A percentile compares a stretch with the other conserved stretches of the same genome.
Evolutionary conservation across 2,329 filamentous ascomycete genomes (phyloP).

Genomic region (Didymella glomerata): DNA sequence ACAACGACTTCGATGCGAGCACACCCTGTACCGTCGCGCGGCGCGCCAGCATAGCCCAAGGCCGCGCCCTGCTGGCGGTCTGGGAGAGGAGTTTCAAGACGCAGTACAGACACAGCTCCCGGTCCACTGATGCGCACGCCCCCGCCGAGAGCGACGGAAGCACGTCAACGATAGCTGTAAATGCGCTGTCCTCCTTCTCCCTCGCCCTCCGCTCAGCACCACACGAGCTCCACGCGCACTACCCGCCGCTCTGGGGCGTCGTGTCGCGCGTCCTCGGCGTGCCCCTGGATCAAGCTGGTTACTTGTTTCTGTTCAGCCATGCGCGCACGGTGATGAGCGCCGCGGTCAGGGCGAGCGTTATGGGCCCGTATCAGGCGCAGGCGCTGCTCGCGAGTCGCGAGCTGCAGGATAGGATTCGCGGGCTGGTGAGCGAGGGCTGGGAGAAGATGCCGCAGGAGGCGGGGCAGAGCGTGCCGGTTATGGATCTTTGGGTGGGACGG

Average conservation of each 20-base stretch:
- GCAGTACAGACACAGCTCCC: conserved; percentile 23
- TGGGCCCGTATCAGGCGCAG: conserved; percentile 84
- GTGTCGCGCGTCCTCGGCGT: conserved; percentile 70
- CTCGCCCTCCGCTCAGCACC: conserved; percentile 40
- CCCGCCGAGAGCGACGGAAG: background rate
- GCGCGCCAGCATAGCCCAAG: conserved; percentile 77
- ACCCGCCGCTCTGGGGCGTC: conserved; percentile 75
- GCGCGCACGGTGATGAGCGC: conserved; percentile 79
- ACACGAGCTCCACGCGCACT: conserved; percentile 62
- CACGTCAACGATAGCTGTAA: conserved; percentile 25
- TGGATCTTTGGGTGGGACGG: conserved; percentile 84
- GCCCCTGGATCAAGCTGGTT: conserved; percentile 69
- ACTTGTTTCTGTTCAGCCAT: conserved; percentile 79
- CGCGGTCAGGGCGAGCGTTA: conserved; percentile 77
- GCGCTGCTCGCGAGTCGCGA: conserved; percentile 70
- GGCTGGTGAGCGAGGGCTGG: conserved; percentile 69
- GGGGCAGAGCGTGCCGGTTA: conserved; percentile 76
- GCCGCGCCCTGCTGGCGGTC: conserved; percentile 74
- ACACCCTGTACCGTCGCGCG: conserved; percentile 81
- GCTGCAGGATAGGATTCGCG: conserved; percentile 66
- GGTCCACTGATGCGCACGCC: background rate
- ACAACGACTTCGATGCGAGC: conserved; percentile 79
- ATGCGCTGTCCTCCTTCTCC: conserved; percentile 43
- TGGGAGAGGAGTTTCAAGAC: conserved; percentile 75
- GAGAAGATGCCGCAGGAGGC: conserved; percentile 68